Conservation (phyloP, 768 basidiomycete genomes). For the Daedaleopsis nitida region DNA sequence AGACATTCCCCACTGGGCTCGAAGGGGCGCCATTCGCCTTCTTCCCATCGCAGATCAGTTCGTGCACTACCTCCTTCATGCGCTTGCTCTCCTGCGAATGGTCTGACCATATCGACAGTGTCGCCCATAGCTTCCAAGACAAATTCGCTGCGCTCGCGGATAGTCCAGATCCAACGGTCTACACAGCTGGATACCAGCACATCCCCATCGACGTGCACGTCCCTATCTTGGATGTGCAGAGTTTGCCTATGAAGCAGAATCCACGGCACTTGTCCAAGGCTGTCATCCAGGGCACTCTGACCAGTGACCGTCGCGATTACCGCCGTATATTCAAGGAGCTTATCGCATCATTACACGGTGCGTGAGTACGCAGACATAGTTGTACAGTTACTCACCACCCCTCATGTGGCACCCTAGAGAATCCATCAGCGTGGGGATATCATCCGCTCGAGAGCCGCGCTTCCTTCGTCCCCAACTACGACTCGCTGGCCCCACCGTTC, state of each 20-base stretch:
- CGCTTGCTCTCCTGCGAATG: background rate
- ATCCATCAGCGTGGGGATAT: slow-evolving; percentile 41
- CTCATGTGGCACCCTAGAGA: slow-evolving; percentile 25
- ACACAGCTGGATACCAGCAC: slow-evolving; percentile 36
- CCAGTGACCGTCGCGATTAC: slow-evolving; percentile 39
- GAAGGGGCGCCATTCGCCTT: slow-evolving; percentile 39
- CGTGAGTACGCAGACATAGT: too few species aligned
- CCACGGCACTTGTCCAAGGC: slow-evolving; percentile 37
- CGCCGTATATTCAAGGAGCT: slow-evolving; percentile 37
- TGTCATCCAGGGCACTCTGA: slow-evolving; percentile 44
- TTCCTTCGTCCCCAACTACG: slow-evolving; percentile 29
- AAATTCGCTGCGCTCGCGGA: slow-evolving; percentile 35
- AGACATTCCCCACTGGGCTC: slow-evolving; percentile 39
- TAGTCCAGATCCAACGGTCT: slow-evolving; percentile 31
- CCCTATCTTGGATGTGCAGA: slow-evolving; percentile 36
- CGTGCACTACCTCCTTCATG: slow-evolving; percentile 13
- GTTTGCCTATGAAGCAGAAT: slow-evolving; percentile 26
- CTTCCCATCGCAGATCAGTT: slow-evolving; percentile 44
- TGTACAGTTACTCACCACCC: background rate
- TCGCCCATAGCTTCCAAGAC: slow-evolving; percentile 33
- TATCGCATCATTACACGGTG: slow-evolving; percentile 35
- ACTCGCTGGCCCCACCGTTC: slow-evolving; percentile 27
- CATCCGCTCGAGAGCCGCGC: slow-evolving; percentile 27
- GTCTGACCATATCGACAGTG: slow-evolving; percentile 22
- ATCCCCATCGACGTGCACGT: slow-evolving; percentile 40